Evolutionary conservation across 208 protist genomes (phyloP).

Genomic region (Balamuthia mandrillaris): DNA sequence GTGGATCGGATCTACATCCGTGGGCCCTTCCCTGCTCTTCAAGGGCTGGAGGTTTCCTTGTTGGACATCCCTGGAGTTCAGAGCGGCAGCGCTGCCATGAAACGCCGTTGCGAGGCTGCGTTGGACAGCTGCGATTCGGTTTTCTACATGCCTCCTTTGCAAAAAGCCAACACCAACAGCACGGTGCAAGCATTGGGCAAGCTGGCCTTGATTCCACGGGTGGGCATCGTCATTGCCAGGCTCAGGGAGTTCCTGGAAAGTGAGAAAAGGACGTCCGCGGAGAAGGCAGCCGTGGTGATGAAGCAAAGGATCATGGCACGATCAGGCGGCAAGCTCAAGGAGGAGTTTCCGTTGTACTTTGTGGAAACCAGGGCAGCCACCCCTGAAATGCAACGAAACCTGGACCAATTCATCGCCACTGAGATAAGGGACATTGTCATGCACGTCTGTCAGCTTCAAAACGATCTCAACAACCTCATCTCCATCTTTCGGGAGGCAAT

Average conservation of each 20-base stretch:
- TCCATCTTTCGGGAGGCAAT: neutral
- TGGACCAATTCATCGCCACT: neutral
- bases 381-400: neutral
- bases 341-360: neutral
- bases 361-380: neutral
- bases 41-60: neutral
- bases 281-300: too few species aligned
- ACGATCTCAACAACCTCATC: neutral
- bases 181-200: neutral
- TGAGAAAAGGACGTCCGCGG: too few species aligned
- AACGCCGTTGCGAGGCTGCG: neutral
- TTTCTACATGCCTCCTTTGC: neutral
- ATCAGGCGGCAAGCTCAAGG: too few species aligned
- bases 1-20: neutral
- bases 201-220: neutral
- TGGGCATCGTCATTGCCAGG: neutral
- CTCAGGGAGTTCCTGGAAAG: neutral
- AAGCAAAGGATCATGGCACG: too few species aligned
- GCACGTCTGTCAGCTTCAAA: neutral
- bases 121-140: neutral
- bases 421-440: neutral
- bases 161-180: neutral
- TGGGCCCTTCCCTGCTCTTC: neutral
- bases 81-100: neutral
- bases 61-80: conserved; percentile 9